Evolutionary conservation across 768 basidiomycete species (phyloP).

Genomic region (Suillus hirtellus): DNA sequence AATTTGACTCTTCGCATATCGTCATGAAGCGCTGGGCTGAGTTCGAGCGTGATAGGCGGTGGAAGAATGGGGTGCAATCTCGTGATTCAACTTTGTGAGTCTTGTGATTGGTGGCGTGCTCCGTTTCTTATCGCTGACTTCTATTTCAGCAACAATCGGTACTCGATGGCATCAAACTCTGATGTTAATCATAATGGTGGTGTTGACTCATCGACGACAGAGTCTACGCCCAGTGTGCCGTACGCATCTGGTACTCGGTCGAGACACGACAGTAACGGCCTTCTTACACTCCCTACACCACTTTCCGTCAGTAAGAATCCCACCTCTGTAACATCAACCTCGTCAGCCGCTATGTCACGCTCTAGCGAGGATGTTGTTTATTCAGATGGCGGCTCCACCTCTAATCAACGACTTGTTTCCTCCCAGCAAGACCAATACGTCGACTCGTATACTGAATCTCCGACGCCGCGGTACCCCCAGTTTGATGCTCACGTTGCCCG

Average conservation of each 20-base stretch:
- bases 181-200: constrained; percentile 65
- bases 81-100: constrained; percentile 76
- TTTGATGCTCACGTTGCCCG: constrained; percentile 45
- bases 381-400: constrained; percentile 38
- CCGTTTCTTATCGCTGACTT: constrained; percentile 29
- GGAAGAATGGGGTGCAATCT: constrained; percentile 85
- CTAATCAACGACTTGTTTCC: constrained; percentile 45
- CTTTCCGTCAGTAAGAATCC: constrained; percentile 58
- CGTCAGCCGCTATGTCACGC: constrained; percentile 45
- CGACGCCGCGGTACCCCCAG: constrained; percentile 24
- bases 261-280: constrained; percentile 67
- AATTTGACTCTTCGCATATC: constrained; percentile 94
- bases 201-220: constrained; percentile 61
- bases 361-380: constrained; percentile 43
- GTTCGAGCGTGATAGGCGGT: constrained; percentile 93
- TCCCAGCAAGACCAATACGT: constrained; percentile 36
- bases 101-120: constrained; percentile 15
- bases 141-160: constrained; percentile 47
- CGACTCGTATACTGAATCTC: constrained; percentile 26
- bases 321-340: constrained; percentile 42
- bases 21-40: constrained; percentile 99
- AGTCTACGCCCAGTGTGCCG: constrained; percentile 43
- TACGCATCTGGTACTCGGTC: constrained; percentile 45
- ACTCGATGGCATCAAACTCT: constrained; percentile 77
- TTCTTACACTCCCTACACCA: constrained; percentile 76